Evolutionary conservation across 306 rosid genomes (phyloP).

Genomic region (Vicia faba): DNA sequence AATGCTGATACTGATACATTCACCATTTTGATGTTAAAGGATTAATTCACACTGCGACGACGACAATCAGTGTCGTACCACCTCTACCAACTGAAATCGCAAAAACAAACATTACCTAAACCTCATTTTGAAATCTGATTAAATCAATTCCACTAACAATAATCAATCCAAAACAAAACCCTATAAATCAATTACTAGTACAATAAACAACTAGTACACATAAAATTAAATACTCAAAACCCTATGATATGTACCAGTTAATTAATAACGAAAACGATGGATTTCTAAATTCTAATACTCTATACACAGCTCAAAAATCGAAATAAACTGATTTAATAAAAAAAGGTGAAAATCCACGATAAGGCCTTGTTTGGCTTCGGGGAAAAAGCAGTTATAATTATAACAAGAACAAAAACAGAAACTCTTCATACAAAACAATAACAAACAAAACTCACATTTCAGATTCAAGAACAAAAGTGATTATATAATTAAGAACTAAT

Average conservation of each 20-base stretch:
- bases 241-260: constrained; percentile 12
- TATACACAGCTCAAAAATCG: constrained; percentile 27
- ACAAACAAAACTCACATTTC: constrained; percentile 30
- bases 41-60: no score
- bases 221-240: not conserved
- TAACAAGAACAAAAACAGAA: constrained; percentile 19
- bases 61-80: no score
- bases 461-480: not conserved
- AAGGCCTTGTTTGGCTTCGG: constrained; percentile 37
- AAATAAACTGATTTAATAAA: constrained; percentile 1
- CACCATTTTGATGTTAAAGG: no score
- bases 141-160: constrained; percentile 22
- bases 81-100: no score
- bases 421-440: not conserved
- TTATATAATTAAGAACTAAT: no score
- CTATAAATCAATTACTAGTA: not conserved
- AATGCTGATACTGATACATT: no score
- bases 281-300: constrained; percentile 31
- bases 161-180: constrained; percentile 26
- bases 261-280: constrained; percentile 30
- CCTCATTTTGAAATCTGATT: constrained; percentile 4
- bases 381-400: constrained; percentile 11
- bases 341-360: constrained; percentile 1
- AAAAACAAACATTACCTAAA: no score
- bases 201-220: constrained; percentile 2